A percentile compares a stretch with the other conserved stretches of the same genome.
Evolutionary conservation across 169 alveolate genomes (phyloP).

Genomic region (Babesia ovata): DNA sequence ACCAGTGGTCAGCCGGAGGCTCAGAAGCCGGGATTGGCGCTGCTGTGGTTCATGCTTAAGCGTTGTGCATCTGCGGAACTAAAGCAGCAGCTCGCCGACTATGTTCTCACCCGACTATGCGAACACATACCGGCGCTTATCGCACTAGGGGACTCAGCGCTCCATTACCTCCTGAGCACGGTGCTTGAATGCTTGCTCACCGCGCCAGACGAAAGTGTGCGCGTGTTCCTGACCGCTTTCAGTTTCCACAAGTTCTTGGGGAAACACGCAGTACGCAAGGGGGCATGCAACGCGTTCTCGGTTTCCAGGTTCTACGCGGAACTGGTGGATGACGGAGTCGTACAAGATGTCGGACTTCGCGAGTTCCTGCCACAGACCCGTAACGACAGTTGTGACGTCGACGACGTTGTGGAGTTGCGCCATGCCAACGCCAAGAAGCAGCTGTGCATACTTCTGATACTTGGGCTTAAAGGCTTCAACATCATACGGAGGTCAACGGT

Average conservation of each 20-base stretch:
- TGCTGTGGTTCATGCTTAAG: constrained; percentile 32
- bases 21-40: constrained; percentile 28
- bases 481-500: background rate
- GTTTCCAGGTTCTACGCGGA: constrained; percentile 22
- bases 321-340: background rate
- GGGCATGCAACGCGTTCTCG: background rate
- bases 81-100: constrained; percentile 19
- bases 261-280: constrained; percentile 26
- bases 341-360: constrained; percentile 22
- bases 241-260: constrained; percentile 27
- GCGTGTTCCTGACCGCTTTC: constrained; percentile 8
- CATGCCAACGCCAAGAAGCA: constrained; percentile 35
- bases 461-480: constrained; percentile 48
- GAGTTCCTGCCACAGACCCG: background rate
- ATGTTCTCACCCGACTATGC: constrained; percentile 28
- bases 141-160: constrained; percentile 27
- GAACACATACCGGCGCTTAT: constrained; percentile 24
- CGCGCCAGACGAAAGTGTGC: constrained; percentile 23
- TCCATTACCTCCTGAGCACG: constrained; percentile 28
- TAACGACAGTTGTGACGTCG: constrained; percentile 1
- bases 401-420: background rate
- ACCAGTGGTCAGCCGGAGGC: background rate
- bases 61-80: background rate
- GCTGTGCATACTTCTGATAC: constrained; percentile 26
- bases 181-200: constrained; percentile 39